Evolutionary conservation across 1,284 basidiomycete genomes (phyloP).

Genomic region (Ganoderma lucidum): DNA sequence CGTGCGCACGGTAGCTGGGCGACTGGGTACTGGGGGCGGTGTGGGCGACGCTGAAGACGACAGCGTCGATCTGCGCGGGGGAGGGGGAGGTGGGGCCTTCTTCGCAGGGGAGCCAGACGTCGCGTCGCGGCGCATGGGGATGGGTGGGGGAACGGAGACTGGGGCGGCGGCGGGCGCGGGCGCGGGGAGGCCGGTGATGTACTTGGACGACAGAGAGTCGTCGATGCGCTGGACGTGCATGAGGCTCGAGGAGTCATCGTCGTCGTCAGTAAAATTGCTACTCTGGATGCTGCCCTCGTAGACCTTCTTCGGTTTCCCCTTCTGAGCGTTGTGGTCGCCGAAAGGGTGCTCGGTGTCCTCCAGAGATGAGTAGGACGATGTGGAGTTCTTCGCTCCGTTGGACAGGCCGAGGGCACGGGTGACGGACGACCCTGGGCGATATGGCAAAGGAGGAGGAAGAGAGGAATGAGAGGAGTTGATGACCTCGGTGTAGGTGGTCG

Average conservation of each 20-base stretch:
- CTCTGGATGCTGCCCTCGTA: conserved; percentile 41
- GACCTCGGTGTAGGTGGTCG: conserved; percentile 73
- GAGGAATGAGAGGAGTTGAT: conserved; percentile 41
- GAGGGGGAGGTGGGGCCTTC: conserved; percentile 42
- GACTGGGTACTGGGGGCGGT: conserved; percentile 31
- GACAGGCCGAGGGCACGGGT: conserved; percentile 24
- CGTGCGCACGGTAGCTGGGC: conserved; percentile 29
- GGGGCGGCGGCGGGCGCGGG: neutral
- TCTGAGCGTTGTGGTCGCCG: conserved; percentile 54
- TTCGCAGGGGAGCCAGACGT: conserved; percentile 18
- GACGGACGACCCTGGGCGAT: conserved; percentile 29
- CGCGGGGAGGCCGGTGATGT: conserved; percentile 23
- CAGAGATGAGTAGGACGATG: conserved; percentile 30
- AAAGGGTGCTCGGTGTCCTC: conserved; percentile 48
- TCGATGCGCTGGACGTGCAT: conserved; percentile 31
- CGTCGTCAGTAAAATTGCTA: conserved; percentile 25
- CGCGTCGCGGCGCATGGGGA: conserved; percentile 20
- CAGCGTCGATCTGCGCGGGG: conserved; percentile 36
- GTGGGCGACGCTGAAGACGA: conserved; percentile 27
- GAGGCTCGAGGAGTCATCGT: conserved; percentile 27
- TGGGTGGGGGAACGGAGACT: conserved; percentile 12
- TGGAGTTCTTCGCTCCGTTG: conserved; percentile 22
- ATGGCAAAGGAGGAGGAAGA: conserved; percentile 41
- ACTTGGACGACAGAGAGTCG: conserved; percentile 27
- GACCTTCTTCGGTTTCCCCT: conserved; percentile 39